phyloP scores from a whole-genome alignment of 2,329 filamentous ascomycete genomes.

The Xylariales sp. region DNA sequence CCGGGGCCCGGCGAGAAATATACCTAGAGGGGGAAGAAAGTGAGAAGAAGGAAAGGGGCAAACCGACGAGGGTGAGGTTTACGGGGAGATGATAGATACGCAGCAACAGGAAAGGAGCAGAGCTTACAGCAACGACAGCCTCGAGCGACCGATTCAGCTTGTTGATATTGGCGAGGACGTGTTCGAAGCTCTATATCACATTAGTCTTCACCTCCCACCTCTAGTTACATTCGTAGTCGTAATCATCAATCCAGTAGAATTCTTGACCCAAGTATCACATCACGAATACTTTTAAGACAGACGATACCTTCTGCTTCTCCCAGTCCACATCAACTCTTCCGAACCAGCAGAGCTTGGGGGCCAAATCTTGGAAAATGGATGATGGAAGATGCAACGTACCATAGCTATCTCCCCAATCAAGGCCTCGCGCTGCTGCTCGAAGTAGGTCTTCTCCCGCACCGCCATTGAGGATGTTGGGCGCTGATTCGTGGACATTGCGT shows the following conservation, averaged over 20 bases:
- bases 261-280: not conserved
- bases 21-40: too few species aligned
- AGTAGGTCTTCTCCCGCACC: slow-evolving; percentile 55
- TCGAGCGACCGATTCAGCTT: slow-evolving; percentile 89
- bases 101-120: too few species aligned
- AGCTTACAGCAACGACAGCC: slow-evolving; percentile 83
- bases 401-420: slow-evolving; percentile 69
- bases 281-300: too few species aligned
- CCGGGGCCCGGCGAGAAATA: not conserved
- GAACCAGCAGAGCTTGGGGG: too few species aligned
- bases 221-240: not conserved
- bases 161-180: slow-evolving; percentile 93
- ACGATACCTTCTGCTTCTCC: too few species aligned
- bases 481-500: not conserved
- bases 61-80: too few species aligned
- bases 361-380: too few species aligned
- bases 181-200: slow-evolving; percentile 63
- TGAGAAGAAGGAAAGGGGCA: too few species aligned
- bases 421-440: slow-evolving; percentile 70
- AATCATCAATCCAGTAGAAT: not conserved
- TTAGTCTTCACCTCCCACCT: not conserved
- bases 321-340: too few species aligned
- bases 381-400: too few species aligned
- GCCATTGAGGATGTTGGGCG: slow-evolving; percentile 8
- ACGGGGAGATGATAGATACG: slow-evolving; percentile 25